These are phyloP conservation scores for Solanum tarapatanum DNA, from an alignment of 257 asterid genomes.

Conservation along the genomic window DNA sequence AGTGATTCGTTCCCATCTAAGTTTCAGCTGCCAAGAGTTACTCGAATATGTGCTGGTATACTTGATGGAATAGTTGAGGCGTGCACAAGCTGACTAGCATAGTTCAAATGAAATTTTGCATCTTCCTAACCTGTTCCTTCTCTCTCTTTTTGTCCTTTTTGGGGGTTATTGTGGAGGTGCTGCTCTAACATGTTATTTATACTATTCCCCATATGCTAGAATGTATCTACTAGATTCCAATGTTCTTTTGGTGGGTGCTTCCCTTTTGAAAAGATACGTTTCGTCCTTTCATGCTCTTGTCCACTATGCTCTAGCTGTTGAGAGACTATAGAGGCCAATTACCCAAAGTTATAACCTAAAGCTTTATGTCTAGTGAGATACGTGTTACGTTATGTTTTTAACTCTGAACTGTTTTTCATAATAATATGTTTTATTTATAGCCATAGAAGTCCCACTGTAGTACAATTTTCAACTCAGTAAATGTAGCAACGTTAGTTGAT, in stretches of 20 bases:
- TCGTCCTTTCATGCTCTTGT: not conserved
- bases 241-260: not conserved
- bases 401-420: not conserved
- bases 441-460: not conserved
- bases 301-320: not conserved
- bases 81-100: not conserved
- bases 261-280: not conserved
- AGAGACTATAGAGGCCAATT: not conserved
- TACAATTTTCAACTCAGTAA: not conserved
- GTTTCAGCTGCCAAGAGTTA: not conserved
- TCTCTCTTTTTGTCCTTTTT: not conserved
- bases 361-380: not conserved
- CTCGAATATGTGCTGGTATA: not conserved
- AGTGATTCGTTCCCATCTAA: not conserved
- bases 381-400: not conserved
- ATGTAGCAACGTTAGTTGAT: not conserved
- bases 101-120: not conserved
- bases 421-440: not conserved
- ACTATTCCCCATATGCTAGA: not conserved
- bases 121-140: not conserved
- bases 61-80: not conserved
- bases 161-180: not conserved
- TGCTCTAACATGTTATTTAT: not conserved
- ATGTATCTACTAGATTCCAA: not conserved
- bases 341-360: not conserved